Conservation (phyloP, 441 rosid genomes). For the Eruca vesicaria region DNA sequence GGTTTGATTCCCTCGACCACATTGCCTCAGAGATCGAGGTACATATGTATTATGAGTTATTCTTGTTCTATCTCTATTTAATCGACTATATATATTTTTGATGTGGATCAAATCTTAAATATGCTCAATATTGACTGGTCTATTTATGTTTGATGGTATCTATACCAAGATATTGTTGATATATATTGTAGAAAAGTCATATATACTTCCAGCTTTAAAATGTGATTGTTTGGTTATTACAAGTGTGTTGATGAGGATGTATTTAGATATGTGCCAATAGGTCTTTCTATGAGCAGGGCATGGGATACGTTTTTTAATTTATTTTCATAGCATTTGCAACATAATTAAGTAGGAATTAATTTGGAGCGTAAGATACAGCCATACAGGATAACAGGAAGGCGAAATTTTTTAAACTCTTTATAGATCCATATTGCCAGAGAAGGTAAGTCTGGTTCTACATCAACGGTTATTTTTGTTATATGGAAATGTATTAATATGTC, state of each 20-base stretch:
- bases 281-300: not conserved
- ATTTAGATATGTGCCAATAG: constrained; percentile 7
- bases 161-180: not conserved
- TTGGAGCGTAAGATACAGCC: not conserved
- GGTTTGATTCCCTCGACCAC: not conserved
- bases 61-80: not conserved
- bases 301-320: not conserved
- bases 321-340: constrained; percentile 2
- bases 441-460: not conserved
- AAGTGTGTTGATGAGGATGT: constrained; percentile 1
- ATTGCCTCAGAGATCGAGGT: constrained; percentile 12
- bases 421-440: not conserved
- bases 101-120: not conserved
- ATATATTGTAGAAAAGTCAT: not conserved
- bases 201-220: not conserved
- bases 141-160: not conserved
- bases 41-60: not conserved
- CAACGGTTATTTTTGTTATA: not conserved
- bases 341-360: not conserved
- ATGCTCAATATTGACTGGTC: not conserved
- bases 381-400: not conserved
- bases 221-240: not conserved
- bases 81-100: not conserved
- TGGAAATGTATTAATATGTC: not conserved
- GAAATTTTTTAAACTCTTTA: not conserved